Base-by-base conservation (phyloP, 1,139 yeast species). In the Zhuliangozyma parablackwelliae region DNA sequence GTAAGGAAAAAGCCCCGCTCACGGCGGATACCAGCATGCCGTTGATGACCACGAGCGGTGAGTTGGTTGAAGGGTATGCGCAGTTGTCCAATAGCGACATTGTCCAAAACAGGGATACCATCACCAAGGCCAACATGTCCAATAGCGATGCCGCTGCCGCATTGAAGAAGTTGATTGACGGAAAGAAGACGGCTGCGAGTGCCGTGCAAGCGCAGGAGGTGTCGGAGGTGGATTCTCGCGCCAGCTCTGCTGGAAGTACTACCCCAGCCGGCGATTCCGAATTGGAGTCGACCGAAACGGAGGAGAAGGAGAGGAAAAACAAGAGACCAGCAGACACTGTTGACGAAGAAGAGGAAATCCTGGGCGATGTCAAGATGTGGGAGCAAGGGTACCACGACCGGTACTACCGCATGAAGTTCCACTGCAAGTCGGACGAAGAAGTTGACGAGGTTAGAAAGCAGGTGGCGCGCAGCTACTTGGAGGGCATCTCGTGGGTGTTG, bases 401-500 rank as follows among this genome's bases (percentile, higher is more conserved):
- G 36, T 92, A 92, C 59, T 94, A 94, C 54, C 69, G 73, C 39
- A 70, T 74, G 33, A 94, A 94, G 56, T 88, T 90, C 53, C 76
- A 78, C 44, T 72, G 80, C 12, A 52, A 63, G 6, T 68, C 71
- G 7, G 72, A 72, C 5, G 78, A 75, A 31, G 86, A 84, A 47
- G 72, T 80, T 26, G 72, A 75, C 2, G 57, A 60, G 11, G 69
- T 78, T 28, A 74, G 83, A 36, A 72, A 73, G 42, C 70, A 75
- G 30, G 80, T 92, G 51, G 90, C 82, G 0, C 68, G 69, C 36
- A 76, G 81, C 40, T 94, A 94, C 55, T 75, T 94, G 41, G 97
- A 92, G 59, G 99, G 99, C 42, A 84, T 92, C 6, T 80, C 96
- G 12, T 94, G 99, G 99, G 96, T 84, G 1, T 68, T 92, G 44